Percentiles rank a stretch among this genome's conserved stretches.
Conservation (phyloP, 257 asterid species). For the Handroanthus guayacan region DNA sequence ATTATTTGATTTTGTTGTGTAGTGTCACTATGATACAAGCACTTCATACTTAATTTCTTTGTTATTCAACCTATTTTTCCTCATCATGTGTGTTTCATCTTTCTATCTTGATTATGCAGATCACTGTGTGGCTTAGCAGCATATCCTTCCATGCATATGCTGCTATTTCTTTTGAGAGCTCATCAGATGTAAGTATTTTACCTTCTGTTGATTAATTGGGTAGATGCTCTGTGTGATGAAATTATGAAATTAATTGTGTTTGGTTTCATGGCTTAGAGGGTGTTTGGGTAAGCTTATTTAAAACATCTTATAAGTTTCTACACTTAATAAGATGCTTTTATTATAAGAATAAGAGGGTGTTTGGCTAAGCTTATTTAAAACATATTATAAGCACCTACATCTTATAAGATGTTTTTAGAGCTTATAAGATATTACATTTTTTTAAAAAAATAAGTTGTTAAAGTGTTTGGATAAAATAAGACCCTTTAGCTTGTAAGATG, state of each 20-base stretch:
- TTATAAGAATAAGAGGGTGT: too few species aligned
- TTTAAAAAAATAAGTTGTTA: too few species aligned
- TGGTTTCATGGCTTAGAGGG: conserved; percentile 10
- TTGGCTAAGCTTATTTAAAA: too few species aligned
- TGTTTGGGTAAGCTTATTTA: too few species aligned
- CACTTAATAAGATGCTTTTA: too few species aligned
- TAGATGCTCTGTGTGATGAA: conserved; percentile 10
- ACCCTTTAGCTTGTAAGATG: too few species aligned
- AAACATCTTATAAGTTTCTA: too few species aligned
- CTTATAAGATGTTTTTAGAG: too few species aligned
- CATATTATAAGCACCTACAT: too few species aligned
- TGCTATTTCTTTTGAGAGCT: conserved; percentile 78
- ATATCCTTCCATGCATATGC: conserved; percentile 84
- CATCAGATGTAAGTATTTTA: conserved; percentile 75
- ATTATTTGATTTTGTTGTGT: not conserved
- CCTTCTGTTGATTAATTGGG: conserved; percentile 24
- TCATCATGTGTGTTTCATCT: conserved; percentile 27
- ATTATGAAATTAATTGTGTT: conserved; percentile 23
- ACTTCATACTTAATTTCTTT: not conserved
- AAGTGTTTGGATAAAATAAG: too few species aligned
- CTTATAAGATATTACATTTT: too few species aligned
- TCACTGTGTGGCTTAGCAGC: conserved; percentile 86
- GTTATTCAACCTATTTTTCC: not conserved
- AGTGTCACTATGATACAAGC: not conserved
- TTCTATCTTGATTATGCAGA: conserved; percentile 57